Conservation (phyloP, 805 yeast genomes). For the Candida quercuum region DNA sequence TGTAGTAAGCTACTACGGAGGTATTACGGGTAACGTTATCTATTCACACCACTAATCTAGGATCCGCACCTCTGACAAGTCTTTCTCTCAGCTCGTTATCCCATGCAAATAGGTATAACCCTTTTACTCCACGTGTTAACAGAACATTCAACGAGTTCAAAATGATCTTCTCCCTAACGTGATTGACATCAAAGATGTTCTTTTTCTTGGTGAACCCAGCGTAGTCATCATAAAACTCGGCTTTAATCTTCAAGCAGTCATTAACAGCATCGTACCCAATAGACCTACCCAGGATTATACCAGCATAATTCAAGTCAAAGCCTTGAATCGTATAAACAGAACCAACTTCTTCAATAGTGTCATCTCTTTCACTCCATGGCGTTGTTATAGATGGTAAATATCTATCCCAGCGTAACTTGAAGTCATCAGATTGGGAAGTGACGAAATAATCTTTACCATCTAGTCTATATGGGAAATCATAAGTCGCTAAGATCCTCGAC, state of each 20-base stretch:
- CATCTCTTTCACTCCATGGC: conserved; percentile 43
- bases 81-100: conserved; percentile 33
- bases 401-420: conserved; percentile 42
- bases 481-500: conserved; percentile 37
- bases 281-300: conserved; percentile 39
- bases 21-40: too few species aligned
- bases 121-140: conserved; percentile 41
- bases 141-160: conserved; percentile 40
- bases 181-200: conserved; percentile 30
- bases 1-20: too few species aligned
- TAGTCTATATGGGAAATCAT: conserved; percentile 41
- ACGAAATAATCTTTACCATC: conserved; percentile 42
- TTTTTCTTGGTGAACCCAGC: conserved; percentile 40
- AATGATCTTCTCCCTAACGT: conserved; percentile 34
- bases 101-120: conserved; percentile 38
- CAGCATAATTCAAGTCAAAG: conserved; percentile 42
- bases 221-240: conserved; percentile 37
- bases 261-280: conserved; percentile 32
- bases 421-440: conserved; percentile 33
- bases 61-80: conserved; percentile 16
- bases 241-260: conserved; percentile 29
- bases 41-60: conserved; percentile 8
- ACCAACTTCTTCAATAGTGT: conserved; percentile 42
- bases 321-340: conserved; percentile 45
- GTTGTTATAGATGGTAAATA: conserved; percentile 33